Evolutionary conservation across 176 grass and related monocot species (phyloP), one percentile per base, ranked within the genome.

Genomic region (Pharus latifolius): DNA sequence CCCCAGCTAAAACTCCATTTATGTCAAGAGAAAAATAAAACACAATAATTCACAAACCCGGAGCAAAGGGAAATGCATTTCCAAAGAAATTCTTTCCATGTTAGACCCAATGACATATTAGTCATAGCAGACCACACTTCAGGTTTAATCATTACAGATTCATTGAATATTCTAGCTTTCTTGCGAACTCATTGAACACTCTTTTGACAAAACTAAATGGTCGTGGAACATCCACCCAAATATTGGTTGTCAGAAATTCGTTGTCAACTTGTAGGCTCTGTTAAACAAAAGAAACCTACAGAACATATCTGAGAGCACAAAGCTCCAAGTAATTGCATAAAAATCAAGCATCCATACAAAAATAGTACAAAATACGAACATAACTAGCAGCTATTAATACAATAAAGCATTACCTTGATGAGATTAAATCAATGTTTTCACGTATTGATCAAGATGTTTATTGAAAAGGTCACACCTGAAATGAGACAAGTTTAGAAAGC

Each of bases 401-500:
- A 6, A 49, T 7, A 59, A 24, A 55, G 47, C 2, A 16, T 43
- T 86, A 79, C 78, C 78, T 75, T 32, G 2, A 27, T 19, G 33
- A 29, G 41, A 56, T 81, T 67, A 90, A 71, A 90, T 90, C 64
- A 86, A 79, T 52, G 78, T 90, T 73, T 76, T 90, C 51, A 79
- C 83, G 54, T 90, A 90, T 56, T 79, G 82, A 79, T 90, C 87
- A 2, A 86, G 87, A 70, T 90, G 83, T 63, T 90, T 90, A 58
- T 72, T 90, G 78, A 90, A 90, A 55, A 90, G 82, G 30, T 86
- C 87, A 70, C 82, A 90, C 68, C 87, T 90, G 76, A 78, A 35
- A 71, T 23, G 51, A 40, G 48, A 67, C 1, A 46, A 59, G 47
- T 20, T 69, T 17, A 42, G 27, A 30, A 23, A 66, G 57, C 20